These are phyloP conservation scores for Didymella glomerata DNA, from an alignment of 2,329 filamentous ascomycete species.

Conservation along the genomic window DNA sequence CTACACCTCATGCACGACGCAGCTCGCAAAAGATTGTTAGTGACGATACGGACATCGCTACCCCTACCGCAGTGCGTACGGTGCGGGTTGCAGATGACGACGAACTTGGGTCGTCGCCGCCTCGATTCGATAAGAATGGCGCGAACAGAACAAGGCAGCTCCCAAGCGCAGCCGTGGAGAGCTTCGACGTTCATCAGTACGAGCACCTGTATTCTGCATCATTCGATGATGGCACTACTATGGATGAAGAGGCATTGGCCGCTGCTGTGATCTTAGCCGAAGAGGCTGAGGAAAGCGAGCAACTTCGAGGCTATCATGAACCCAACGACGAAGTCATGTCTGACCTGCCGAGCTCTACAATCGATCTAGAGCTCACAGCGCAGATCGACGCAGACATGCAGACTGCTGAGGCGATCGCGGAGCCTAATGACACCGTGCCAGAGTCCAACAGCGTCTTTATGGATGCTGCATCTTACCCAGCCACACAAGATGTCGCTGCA, in stretches of 20 bases:
- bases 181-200: constrained; percentile 33
- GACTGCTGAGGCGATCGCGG: constrained; percentile 18
- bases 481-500: constrained; percentile 2
- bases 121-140: constrained; percentile 32
- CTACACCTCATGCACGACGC: constrained; percentile 45
- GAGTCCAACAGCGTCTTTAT: constrained; percentile 35
- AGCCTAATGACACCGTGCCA: constrained; percentile 16
- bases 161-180: constrained; percentile 19
- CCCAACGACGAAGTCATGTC: constrained; percentile 28
- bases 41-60: constrained; percentile 39
- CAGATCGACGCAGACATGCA: constrained; percentile 49
- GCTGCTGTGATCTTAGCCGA: constrained; percentile 23
- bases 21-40: constrained; percentile 37
- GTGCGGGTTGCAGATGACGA: constrained; percentile 32
- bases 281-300: constrained; percentile 15
- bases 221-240: constrained; percentile 46
- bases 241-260: constrained; percentile 40
- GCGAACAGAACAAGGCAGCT: neutral
- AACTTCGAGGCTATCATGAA: constrained; percentile 7
- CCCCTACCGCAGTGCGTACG: constrained; percentile 40
- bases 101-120: constrained; percentile 50
- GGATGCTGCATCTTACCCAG: constrained; percentile 35
- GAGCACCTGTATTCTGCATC: constrained; percentile 30
- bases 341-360: constrained; percentile 42
- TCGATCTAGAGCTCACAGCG: constrained; percentile 47